These are phyloP conservation scores for Fonsecaea monophora DNA, from an alignment of 2,329 filamentous ascomycete species.

Conservation along the genomic window DNA sequence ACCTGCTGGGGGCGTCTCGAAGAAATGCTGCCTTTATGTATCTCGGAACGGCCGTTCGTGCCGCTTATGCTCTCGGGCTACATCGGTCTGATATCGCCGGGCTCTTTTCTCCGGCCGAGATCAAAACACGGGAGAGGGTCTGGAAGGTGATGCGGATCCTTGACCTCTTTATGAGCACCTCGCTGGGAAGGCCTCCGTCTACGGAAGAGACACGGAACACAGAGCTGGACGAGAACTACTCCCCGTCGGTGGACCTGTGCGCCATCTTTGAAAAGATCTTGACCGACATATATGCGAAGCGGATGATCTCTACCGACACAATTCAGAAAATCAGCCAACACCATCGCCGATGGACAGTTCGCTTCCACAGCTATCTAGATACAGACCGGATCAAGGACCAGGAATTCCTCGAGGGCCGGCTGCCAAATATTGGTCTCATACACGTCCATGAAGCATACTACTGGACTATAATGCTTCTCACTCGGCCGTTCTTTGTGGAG, in stretches of 20 bases:
- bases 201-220: constrained; percentile 37
- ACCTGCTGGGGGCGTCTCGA: constrained; percentile 47
- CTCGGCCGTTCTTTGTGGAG: constrained; percentile 48
- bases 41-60: constrained; percentile 49
- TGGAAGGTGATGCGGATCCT: constrained; percentile 36
- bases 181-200: constrained; percentile 31
- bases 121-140: constrained; percentile 48
- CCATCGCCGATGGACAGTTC: constrained; percentile 48
- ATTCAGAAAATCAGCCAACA: constrained; percentile 49
- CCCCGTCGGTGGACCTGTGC: constrained; percentile 45
- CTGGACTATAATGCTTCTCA: constrained; percentile 50
- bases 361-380: constrained; percentile 30
- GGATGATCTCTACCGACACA: constrained; percentile 47
- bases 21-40: constrained; percentile 51
- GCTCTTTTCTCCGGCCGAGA: constrained; percentile 52
- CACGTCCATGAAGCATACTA: constrained; percentile 50
- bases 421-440: constrained; percentile 42
- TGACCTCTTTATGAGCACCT: constrained; percentile 36
- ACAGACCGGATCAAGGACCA: constrained; percentile 28
- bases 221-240: constrained; percentile 37
- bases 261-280: constrained; percentile 49
- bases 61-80: constrained; percentile 59
- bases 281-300: constrained; percentile 49
- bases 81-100: constrained; percentile 59
- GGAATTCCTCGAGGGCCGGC: background rate